phyloP scores from a whole-genome alignment of 2,329 filamentous ascomycete genomes.

The Apiospora pterosperma region DNA sequence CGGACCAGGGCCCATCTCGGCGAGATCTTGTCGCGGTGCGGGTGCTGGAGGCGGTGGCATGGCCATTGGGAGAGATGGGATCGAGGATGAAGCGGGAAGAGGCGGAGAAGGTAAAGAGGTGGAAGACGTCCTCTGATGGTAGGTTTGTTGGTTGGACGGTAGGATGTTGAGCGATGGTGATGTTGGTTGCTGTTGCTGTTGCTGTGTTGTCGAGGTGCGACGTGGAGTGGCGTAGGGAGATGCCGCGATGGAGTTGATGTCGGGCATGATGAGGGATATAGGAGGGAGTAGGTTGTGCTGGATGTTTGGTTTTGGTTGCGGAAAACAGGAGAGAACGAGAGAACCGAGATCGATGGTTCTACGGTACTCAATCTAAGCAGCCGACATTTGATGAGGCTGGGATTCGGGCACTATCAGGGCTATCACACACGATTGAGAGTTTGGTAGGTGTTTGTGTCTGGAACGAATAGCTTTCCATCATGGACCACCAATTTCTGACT shows the following conservation, averaged over 20 bases:
- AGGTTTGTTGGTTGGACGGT: conserved; percentile 43
- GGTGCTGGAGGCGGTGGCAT: conserved; percentile 24
- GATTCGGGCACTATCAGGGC: neutral
- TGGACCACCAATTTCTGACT: neutral
- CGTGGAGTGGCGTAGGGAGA: conserved; percentile 26
- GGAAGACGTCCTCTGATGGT: conserved; percentile 29
- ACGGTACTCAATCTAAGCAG: neutral
- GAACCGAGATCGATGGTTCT: neutral
- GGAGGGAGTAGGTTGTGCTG: neutral
- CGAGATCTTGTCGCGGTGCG: conserved; percentile 28
- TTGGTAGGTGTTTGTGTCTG: neutral
- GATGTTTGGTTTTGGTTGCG: neutral
- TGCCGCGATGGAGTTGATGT: conserved; percentile 11
- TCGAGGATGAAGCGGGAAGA: conserved; percentile 16
- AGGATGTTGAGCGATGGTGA: conserved; percentile 53
- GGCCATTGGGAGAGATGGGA: conserved; percentile 11
- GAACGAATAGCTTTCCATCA: neutral
- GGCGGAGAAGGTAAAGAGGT: conserved; percentile 29
- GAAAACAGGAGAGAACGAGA: neutral
- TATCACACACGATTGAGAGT: neutral
- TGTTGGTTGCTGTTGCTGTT: conserved; percentile 21
- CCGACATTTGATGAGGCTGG: neutral
- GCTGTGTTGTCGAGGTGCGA: conserved; percentile 36
- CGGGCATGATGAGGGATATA: conserved; percentile 36
- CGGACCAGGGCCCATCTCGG: conserved; percentile 63